Base-by-base conservation (phyloP, 2,329 filamentous ascomycete genomes). In the Aspergillus carbonarius region DNA sequence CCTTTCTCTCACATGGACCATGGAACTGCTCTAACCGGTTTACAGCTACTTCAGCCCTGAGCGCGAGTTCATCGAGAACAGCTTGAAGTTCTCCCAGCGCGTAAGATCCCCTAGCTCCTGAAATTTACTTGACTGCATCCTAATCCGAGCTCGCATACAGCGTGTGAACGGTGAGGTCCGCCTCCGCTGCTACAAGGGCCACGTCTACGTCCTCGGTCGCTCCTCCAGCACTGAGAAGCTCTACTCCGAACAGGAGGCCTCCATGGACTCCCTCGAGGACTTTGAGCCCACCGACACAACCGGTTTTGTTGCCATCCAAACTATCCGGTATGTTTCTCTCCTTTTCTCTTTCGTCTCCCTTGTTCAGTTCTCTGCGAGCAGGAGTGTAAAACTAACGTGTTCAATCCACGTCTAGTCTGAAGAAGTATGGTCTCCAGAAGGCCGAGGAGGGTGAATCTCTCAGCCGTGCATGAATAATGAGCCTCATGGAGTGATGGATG, bases 231-330 rank as follows among this genome's bases (percentile, higher is more conserved):
- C 86, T 8, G 85, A 88, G 81, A 89, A 89, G 80, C 79, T 90
- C 60, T 90, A 90, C 73, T 82, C 83, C 67, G 84, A 83, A 76
- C 81, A 81, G 68, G 87, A 89, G 79, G 82, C 82, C 62, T 83
- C 79, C 65, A 90, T 90, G 87, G 89, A 92, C 72, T 85, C 86
- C 65, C 83, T 90, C 64, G 86, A 83, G 65, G 84, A 86, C 75
- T 90, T 90, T 72, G 80, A 80, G 66, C 87, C 88, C 17, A 78
- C 79, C 60, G 87, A 89, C 69, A 88, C 87, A 42, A 87, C 84
- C 40, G 86, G 85, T 32, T 88, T 88, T 77, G 86, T 76, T 68
- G 73, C 70, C 60, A 72, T 78, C 37, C 65, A 69, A 55, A 65
- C 70, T 42, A 72, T 75, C 60, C 71, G 66, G 61, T 69, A 57